These are phyloP conservation scores for Ogataea thermomethanolica DNA, from an alignment of 805 yeast species.

Conservation along the genomic window DNA sequence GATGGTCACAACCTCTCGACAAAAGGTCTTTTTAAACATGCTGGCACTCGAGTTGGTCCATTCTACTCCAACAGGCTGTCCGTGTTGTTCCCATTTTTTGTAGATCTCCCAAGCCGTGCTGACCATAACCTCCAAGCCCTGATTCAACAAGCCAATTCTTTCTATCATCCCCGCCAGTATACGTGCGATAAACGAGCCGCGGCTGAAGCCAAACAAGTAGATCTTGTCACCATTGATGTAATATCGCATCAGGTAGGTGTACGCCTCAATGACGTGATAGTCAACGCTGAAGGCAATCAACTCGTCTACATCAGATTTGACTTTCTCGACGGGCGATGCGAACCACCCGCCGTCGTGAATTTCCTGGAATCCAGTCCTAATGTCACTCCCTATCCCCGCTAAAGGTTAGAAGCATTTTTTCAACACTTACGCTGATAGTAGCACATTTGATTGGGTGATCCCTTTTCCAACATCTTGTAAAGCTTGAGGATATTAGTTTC, in stretches of 20 bases:
- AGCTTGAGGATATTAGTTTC: slow-evolving; percentile 53
- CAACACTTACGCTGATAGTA: slow-evolving; percentile 52
- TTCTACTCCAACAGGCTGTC: slow-evolving; percentile 42
- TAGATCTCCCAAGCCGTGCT: slow-evolving; percentile 62
- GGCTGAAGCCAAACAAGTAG: slow-evolving; percentile 53
- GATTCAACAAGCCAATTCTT: slow-evolving; percentile 54
- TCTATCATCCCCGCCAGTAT: slow-evolving; percentile 64
- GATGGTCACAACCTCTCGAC: slow-evolving; percentile 39
- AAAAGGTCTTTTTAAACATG: slow-evolving; percentile 55
- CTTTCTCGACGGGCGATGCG: slow-evolving; percentile 12
- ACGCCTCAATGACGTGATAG: slow-evolving; percentile 56
- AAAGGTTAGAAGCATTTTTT: not conserved
- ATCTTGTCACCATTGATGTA: slow-evolving; percentile 50
- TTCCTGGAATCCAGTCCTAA: slow-evolving; percentile 38
- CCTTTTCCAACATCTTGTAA: slow-evolving; percentile 49
- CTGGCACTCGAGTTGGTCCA: slow-evolving; percentile 44
- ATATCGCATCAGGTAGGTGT: slow-evolving; percentile 46
- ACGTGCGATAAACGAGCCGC: slow-evolving; percentile 67
- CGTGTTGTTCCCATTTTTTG: slow-evolving; percentile 56
- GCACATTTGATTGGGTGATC: slow-evolving; percentile 44
- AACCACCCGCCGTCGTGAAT: slow-evolving; percentile 21
- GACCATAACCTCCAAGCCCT: slow-evolving; percentile 54
- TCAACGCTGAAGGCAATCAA: slow-evolving; percentile 53
- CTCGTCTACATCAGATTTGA: slow-evolving; percentile 19
- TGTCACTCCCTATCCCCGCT: slow-evolving; percentile 60